These are phyloP conservation scores for Phytophthora pini DNA, from an alignment of 352 stramenopile species.

Conservation along the genomic window DNA sequence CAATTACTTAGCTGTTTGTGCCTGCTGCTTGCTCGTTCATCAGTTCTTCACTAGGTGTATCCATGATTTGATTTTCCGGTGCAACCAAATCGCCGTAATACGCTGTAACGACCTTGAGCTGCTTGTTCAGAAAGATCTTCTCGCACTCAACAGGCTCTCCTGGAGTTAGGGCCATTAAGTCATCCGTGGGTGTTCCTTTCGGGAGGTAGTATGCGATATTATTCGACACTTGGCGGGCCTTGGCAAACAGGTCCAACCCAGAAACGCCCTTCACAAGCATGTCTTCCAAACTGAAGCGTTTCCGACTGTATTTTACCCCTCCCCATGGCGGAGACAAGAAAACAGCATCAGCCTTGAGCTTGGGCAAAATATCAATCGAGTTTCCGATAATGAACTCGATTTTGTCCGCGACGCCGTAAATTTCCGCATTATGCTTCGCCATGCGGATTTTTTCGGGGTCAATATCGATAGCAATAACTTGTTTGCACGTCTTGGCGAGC, in stretches of 20 bases:
- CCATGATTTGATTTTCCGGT: constrained; percentile 7
- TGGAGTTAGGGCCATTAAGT: constrained; percentile 60
- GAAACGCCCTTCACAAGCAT: constrained; percentile 73
- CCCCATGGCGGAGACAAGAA: constrained; percentile 94
- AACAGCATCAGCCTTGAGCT: constrained; percentile 81
- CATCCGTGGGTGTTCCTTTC: constrained; percentile 59
- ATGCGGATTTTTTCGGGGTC: constrained; percentile 91
- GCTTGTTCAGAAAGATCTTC: constrained; percentile 79
- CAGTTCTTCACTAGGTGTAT: constrained; percentile 4
- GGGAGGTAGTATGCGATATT: constrained; percentile 90
- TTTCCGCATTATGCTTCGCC: constrained; percentile 89
- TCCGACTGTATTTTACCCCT: constrained; percentile 75
- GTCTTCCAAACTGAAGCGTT: constrained; percentile 60
- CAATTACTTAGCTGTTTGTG: constrained; percentile 1
- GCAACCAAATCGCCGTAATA: constrained; percentile 77
- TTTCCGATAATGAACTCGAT: constrained; percentile 94
- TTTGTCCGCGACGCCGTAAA: constrained; percentile 91
- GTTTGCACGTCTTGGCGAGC: constrained; percentile 86
- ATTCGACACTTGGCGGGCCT: constrained; percentile 58
- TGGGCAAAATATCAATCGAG: constrained; percentile 79
- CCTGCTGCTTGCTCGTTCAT: not conserved
- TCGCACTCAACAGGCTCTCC: constrained; percentile 75
- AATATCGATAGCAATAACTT: constrained; percentile 94
- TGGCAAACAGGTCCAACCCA: constrained; percentile 68
- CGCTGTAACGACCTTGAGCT: constrained; percentile 82